Evolutionary conservation across 768 basidiomycete species (phyloP).

Genomic region (Boletus pseudo-olivaceus): DNA sequence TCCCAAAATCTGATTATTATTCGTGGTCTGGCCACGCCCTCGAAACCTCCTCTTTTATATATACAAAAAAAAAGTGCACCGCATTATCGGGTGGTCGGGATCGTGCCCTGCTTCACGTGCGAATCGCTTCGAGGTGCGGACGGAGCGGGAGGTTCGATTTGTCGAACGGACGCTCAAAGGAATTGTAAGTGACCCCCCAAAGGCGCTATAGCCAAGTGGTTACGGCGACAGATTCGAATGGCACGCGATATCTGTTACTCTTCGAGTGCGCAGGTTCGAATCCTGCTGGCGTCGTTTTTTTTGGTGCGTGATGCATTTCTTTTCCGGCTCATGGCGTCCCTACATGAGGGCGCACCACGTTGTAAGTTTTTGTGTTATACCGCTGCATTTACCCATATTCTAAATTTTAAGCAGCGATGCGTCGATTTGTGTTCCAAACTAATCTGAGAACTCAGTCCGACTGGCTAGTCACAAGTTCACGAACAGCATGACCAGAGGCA

Average conservation of each 20-base stretch:
- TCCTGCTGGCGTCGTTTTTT: conserved; percentile 39
- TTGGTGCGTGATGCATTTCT: background rate
- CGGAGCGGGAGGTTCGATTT: too few species aligned
- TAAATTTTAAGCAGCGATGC: background rate
- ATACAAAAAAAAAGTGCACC: too few species aligned
- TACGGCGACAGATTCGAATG: conserved; percentile 72
- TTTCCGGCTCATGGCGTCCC: background rate
- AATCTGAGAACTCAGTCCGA: background rate
- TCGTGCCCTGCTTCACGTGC: too few species aligned
- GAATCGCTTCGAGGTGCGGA: too few species aligned
- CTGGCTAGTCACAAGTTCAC: background rate
- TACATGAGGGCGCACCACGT: too few species aligned
- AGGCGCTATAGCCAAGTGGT: conserved; percentile 71
- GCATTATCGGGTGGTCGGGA: too few species aligned
- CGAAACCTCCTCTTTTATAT: too few species aligned
- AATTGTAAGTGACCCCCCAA: background rate
- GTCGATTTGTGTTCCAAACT: background rate
- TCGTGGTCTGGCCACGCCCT: too few species aligned
- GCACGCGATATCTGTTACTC: conserved; percentile 33
- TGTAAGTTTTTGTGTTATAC: too few species aligned
- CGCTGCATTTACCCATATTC: too few species aligned
- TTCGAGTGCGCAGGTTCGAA: conserved; percentile 41
- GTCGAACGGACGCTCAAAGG: too few species aligned
- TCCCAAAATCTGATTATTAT: too few species aligned
- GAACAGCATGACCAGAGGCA: conserved; percentile 4